A percentile compares a stretch with the other conserved stretches of the same genome.
Evolutionary conservation across 2,329 filamentous ascomycete genomes (phyloP).

Genomic region (Fusarium sp.): DNA sequence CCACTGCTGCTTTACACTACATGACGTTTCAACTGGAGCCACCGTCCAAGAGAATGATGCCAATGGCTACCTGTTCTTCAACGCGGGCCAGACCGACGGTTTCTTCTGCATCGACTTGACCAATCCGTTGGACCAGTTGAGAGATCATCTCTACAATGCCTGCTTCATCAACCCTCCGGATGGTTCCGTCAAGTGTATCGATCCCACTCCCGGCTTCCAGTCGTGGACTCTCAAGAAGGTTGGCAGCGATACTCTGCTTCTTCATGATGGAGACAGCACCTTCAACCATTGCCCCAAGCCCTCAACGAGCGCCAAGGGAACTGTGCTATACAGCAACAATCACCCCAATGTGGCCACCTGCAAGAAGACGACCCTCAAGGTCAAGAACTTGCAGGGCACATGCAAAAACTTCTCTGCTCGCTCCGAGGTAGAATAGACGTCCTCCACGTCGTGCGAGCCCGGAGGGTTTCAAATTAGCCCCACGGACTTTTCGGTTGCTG

Average conservation of each 20-base stretch:
- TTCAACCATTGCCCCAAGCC: slow-evolving; percentile 44
- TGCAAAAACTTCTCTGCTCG: slow-evolving; percentile 37
- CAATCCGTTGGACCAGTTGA: slow-evolving; percentile 40
- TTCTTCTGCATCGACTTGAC: slow-evolving; percentile 49
- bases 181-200: slow-evolving; percentile 47
- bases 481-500: neutral
- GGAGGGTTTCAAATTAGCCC: neutral
- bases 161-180: slow-evolving; percentile 46
- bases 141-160: slow-evolving; percentile 46
- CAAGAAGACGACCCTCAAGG: slow-evolving; percentile 41
- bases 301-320: slow-evolving; percentile 31
- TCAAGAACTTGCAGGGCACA: slow-evolving; percentile 42
- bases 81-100: slow-evolving; percentile 37
- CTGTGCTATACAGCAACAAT: slow-evolving; percentile 39
- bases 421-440: neutral
- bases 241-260: slow-evolving; percentile 36
- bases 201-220: slow-evolving; percentile 46
- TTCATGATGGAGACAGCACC: slow-evolving; percentile 37
- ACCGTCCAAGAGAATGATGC: slow-evolving; percentile 42
- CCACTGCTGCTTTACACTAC: slow-evolving; percentile 49
- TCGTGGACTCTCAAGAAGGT: slow-evolving; percentile 43
- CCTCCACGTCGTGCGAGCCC: neutral
- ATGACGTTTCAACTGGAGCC: slow-evolving; percentile 38
- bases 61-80: slow-evolving; percentile 45
- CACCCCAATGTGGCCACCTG: slow-evolving; percentile 34